phyloP scores from a whole-genome alignment of 768 basidiomycete species.

The Psilocybe azurescens region DNA sequence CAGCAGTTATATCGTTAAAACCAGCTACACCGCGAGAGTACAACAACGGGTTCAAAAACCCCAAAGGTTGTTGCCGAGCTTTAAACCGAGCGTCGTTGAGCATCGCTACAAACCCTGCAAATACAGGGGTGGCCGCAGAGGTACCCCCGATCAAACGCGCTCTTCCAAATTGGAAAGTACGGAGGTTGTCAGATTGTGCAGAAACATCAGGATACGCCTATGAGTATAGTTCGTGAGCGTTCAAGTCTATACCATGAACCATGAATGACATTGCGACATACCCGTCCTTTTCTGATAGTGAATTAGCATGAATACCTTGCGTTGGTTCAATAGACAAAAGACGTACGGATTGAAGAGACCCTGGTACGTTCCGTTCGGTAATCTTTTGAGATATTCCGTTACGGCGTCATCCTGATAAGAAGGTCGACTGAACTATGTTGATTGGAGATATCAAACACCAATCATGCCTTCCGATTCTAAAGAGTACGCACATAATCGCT shows the following conservation, averaged over 20 bases:
- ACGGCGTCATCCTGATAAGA: constrained; percentile 56
- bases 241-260: background rate
- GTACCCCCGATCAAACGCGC: constrained; percentile 59
- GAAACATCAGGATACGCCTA: constrained; percentile 72
- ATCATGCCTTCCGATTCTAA: background rate
- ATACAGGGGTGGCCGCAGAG: constrained; percentile 66
- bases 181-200: constrained; percentile 58
- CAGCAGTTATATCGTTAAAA: constrained; percentile 64
- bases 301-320: background rate
- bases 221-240: background rate
- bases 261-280: constrained; percentile 30
- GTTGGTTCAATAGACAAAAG: background rate
- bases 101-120: constrained; percentile 67
- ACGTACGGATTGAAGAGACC: constrained; percentile 67
- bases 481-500: constrained; percentile 59
- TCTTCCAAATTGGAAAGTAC: constrained; percentile 47
- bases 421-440: constrained; percentile 55
- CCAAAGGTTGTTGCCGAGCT: constrained; percentile 47
- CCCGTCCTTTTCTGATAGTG: constrained; percentile 51
- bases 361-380: constrained; percentile 53
- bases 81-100: constrained; percentile 65
- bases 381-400: constrained; percentile 43
- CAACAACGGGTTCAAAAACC: constrained; percentile 70
- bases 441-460: background rate
- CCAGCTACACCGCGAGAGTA: constrained; percentile 45